Conservation (phyloP, 352 stramenopile genomes). For the Phytophthora ohioensis region DNA sequence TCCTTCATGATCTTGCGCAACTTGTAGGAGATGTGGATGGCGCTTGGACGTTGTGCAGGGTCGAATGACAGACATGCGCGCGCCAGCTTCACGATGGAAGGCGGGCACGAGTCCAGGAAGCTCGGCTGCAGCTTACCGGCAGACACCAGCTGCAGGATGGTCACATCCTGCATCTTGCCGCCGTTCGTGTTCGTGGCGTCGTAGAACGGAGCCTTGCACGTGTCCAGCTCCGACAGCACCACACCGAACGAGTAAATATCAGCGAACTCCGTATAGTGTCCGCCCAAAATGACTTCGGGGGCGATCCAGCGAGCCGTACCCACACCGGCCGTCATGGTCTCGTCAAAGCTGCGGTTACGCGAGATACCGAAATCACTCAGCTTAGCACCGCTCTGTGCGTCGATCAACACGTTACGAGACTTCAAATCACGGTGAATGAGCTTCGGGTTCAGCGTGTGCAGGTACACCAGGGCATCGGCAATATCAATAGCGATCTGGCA, state of each 20-base stretch:
- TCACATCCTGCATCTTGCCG: constrained; percentile 69
- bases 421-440: constrained; percentile 77
- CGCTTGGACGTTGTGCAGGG: constrained; percentile 66
- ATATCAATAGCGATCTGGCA: constrained; percentile 78
- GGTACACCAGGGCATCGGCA: constrained; percentile 70
- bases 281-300: constrained; percentile 57
- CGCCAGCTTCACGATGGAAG: constrained; percentile 66
- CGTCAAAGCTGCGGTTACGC: constrained; percentile 58
- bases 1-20: constrained; percentile 83
- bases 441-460: constrained; percentile 76
- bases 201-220: constrained; percentile 67
- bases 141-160: constrained; percentile 70
- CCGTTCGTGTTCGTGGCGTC: constrained; percentile 71
- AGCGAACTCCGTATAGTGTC: constrained; percentile 62
- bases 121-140: constrained; percentile 75
- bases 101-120: constrained; percentile 57
- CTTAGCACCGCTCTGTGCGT: constrained; percentile 64
- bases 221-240: constrained; percentile 74
- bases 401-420: constrained; percentile 75
- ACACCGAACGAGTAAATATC: constrained; percentile 69
- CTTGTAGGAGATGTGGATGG: constrained; percentile 84
- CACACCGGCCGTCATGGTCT: constrained; percentile 75
- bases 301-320: constrained; percentile 67
- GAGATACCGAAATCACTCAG: constrained; percentile 79
- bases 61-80: constrained; percentile 73